A percentile compares a stretch with the other conserved stretches of the same genome.
Conservation (phyloP, 352 stramenopile species). For the Plasmopara halstedii region DNA sequence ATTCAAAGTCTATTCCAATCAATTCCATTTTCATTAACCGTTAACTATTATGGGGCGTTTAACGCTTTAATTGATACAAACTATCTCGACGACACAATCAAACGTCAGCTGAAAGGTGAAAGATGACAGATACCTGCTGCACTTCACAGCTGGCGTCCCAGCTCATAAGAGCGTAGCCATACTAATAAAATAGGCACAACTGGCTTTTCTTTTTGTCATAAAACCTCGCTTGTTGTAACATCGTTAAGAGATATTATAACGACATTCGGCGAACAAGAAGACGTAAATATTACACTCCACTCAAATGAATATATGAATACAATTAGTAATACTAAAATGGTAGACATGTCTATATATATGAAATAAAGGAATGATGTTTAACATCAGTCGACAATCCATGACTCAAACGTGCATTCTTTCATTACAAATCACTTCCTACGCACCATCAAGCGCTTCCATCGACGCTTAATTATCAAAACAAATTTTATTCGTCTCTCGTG, state of each 20-base stretch:
- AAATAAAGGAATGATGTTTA: no score
- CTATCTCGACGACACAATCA: not conserved
- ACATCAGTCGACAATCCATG: no score
- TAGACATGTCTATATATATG: no score
- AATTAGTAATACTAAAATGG: no score
- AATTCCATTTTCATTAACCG: no score
- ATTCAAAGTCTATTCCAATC: no score
- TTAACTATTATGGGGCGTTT: no score
- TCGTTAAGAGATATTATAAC: conserved; percentile 10
- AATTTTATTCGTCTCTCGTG: conserved; percentile 18
- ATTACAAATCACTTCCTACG: conserved; percentile 5
- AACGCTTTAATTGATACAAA: no score
- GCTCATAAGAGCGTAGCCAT: conserved; percentile 5
- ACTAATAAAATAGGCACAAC: conserved; percentile 4
- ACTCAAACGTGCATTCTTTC: not conserved
- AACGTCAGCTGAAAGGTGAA: not conserved
- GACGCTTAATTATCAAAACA: conserved; percentile 4
- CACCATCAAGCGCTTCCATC: conserved; percentile 9
- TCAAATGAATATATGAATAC: no score
- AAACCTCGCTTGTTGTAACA: conserved; percentile 7
- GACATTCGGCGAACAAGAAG: conserved; percentile 9
- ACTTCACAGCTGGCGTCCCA: no score
- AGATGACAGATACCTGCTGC: no score
- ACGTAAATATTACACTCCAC: no score
- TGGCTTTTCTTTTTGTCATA: conserved; percentile 7